Evolutionary conservation across 352 stramenopile species (phyloP), one percentile per base, ranked within the genome.

Genomic region (Globisporangium solare): DNA sequence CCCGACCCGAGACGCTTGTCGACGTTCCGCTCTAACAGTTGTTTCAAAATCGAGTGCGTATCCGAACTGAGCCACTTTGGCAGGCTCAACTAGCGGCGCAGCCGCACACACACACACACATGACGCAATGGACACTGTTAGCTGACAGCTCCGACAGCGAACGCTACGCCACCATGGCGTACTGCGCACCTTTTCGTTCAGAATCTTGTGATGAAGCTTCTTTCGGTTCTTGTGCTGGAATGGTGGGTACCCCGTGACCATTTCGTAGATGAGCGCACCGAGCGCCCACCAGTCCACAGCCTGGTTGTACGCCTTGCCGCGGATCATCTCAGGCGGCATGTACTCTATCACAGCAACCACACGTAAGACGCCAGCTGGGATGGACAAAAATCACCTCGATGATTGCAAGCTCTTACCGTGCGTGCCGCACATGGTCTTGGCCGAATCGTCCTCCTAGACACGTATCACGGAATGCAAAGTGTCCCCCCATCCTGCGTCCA

Each of bases 21-120:
- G 0, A 97, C 90, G 69, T 99, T 97, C 55, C 95, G 82, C 74
- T 99, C 96, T 17, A 99, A 74, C 15, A 99, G 68, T 41, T 97
- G 95, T 73, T 98, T 98, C 17, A 99, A 55, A 47, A 99, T 86
- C 27, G 96, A 98, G 64, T 96, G 95, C 12, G 92, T 95, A 15
- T 93, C 81, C 8, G 83, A 59, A 0, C 82, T 68, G 58, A 95
- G 79, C 74, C 80, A 96, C 54, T 87, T 90, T 10, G 86, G 88
- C 2, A 95, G 67, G 32, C 51, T 73, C 18, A 90, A 64, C 73
- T 87, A 46, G 20, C 24, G 24, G 5, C 24, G 40, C 6, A 60
- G 31, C 14, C n/a, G 7, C 11, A 58, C 27, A 10, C 27, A 35
- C 7, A 35, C 27, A n/a, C n/a, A n/a, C n/a, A n/a, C n/a, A n/a